Conservation (phyloP, 371 early-diverging fungal genomes). For the Mucor mucedo region DNA sequence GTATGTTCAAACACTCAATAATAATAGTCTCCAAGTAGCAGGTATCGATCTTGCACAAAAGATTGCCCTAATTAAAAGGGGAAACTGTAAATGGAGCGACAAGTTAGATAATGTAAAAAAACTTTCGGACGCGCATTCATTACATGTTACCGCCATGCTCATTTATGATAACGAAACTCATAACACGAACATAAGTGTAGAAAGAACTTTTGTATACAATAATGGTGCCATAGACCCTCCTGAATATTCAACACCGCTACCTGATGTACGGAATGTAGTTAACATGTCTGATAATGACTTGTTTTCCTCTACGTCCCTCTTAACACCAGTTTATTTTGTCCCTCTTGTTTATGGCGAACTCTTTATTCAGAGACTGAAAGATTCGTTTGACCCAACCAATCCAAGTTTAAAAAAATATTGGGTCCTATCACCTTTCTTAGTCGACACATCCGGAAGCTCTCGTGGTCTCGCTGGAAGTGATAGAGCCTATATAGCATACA, state of each 20-base stretch:
- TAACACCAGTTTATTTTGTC: conserved; percentile 26
- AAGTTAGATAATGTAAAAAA: conserved; percentile 24
- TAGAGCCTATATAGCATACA: conserved; percentile 46
- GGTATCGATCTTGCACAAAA: conserved; percentile 19
- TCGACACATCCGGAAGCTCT: not conserved
- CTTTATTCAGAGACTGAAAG: conserved; percentile 12
- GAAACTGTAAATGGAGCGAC: conserved; percentile 37
- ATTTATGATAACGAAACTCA: conserved; percentile 37
- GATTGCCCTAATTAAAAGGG: conserved; percentile 34
- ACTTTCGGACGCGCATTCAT: conserved; percentile 12
- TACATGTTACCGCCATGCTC: conserved; percentile 26
- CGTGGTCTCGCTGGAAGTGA: conserved; percentile 20
- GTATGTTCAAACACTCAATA: conserved; percentile 15
- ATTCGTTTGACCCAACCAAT: conserved; percentile 16
- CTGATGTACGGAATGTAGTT: conserved; percentile 17
- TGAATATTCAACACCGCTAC: conserved; percentile 14
- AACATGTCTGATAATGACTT: conserved; percentile 38
- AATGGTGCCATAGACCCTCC: conserved; percentile 12
- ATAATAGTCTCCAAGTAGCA: conserved; percentile 9
- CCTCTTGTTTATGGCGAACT: conserved; percentile 28
- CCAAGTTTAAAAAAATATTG: conserved; percentile 13
- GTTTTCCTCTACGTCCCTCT: conserved; percentile 2
- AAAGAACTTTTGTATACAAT: not conserved
- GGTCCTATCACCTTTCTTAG: conserved; percentile 24
- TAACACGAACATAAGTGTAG: conserved; percentile 1